A percentile compares a stretch with the other conserved stretches of the same genome.
phyloP scores from a whole-genome alignment of 1,284 basidiomycete genomes.

The Apiotrichum montevideense region DNA sequence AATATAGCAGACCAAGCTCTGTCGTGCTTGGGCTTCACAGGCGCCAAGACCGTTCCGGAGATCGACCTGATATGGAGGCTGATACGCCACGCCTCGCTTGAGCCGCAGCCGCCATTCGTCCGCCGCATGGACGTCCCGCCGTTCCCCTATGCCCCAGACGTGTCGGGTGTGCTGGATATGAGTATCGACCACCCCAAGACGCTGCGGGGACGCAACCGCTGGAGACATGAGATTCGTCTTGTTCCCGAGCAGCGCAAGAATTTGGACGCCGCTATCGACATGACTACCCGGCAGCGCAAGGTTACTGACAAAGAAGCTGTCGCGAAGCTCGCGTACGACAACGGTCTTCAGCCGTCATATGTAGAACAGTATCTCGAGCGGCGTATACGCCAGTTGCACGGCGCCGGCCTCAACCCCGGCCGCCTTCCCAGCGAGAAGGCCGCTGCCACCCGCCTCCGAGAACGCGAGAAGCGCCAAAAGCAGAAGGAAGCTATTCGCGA shows the following conservation, averaged over 20 bases:
- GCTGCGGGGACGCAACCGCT: slow-evolving; percentile 22
- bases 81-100: slow-evolving; percentile 18
- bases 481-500: slow-evolving; percentile 17
- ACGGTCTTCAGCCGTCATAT: slow-evolving; percentile 22
- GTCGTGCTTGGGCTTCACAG: slow-evolving; percentile 26
- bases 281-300: slow-evolving; percentile 4
- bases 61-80: slow-evolving; percentile 22
- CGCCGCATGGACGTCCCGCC: slow-evolving; percentile 12
- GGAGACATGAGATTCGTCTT: slow-evolving; percentile 24
- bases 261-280: slow-evolving; percentile 24
- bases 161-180: slow-evolving; percentile 19
- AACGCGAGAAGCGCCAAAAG: slow-evolving; percentile 4
- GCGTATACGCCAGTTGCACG: neutral
- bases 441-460: neutral
- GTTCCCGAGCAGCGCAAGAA: slow-evolving; percentile 25
- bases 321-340: slow-evolving; percentile 27
- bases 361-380: slow-evolving; percentile 18
- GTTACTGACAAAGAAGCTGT: slow-evolving; percentile 19
- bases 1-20: slow-evolving; percentile 23
- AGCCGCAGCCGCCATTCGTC: slow-evolving; percentile 2
- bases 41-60: slow-evolving; percentile 17
- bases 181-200: slow-evolving; percentile 13
- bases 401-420: neutral
- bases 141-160: slow-evolving; percentile 15
- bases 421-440: neutral